phyloP scores from a whole-genome alignment of 495 filamentous ascomycete genomes.

The Neurospora africana region DNA sequence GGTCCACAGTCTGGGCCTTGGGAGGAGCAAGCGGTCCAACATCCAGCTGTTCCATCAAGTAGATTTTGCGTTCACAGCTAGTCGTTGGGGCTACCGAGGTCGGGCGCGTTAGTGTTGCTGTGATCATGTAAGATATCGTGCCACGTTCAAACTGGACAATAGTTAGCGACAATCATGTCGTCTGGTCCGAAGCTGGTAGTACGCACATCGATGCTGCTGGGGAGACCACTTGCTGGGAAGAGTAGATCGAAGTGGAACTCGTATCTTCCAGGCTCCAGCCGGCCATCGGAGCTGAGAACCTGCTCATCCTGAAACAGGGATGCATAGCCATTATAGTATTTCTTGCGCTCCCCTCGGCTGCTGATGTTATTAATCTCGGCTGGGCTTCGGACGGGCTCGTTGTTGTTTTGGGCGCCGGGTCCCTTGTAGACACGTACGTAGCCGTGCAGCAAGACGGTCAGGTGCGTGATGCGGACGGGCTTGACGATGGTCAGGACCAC shows the following conservation, averaged over 20 bases:
- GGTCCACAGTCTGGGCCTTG: slow-evolving; percentile 63
- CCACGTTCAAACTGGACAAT: slow-evolving; percentile 78
- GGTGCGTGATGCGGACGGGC: slow-evolving; percentile 77
- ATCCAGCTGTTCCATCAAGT: slow-evolving; percentile 60
- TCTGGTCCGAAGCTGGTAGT: neutral
- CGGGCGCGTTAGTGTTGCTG: slow-evolving; percentile 80
- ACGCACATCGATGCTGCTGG: slow-evolving; percentile 89
- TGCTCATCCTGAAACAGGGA: slow-evolving; percentile 86
- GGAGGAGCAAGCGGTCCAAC: slow-evolving; percentile 43
- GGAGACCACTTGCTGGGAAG: slow-evolving; percentile 65
- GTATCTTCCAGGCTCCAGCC: slow-evolving; percentile 73
- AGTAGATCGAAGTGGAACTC: slow-evolving; percentile 88
- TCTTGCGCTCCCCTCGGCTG: slow-evolving; percentile 51
- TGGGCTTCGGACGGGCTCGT: slow-evolving; percentile 39
- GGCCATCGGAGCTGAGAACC: slow-evolving; percentile 82
- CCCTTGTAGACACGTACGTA: slow-evolving; percentile 81
- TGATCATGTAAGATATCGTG: slow-evolving; percentile 81
- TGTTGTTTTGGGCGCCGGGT: slow-evolving; percentile 56
- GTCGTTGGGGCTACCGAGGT: slow-evolving; percentile 73
- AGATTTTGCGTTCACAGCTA: slow-evolving; percentile 69
- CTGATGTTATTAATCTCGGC: slow-evolving; percentile 26
- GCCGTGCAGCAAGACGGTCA: slow-evolving; percentile 79
- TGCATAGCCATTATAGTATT: slow-evolving; percentile 71
- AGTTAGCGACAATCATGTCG: slow-evolving; percentile 12
- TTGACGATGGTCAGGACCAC: slow-evolving; percentile 75